Base-by-base conservation (phyloP, 2,329 filamentous ascomycete species). In the Pyrenochaeta sp. region DNA sequence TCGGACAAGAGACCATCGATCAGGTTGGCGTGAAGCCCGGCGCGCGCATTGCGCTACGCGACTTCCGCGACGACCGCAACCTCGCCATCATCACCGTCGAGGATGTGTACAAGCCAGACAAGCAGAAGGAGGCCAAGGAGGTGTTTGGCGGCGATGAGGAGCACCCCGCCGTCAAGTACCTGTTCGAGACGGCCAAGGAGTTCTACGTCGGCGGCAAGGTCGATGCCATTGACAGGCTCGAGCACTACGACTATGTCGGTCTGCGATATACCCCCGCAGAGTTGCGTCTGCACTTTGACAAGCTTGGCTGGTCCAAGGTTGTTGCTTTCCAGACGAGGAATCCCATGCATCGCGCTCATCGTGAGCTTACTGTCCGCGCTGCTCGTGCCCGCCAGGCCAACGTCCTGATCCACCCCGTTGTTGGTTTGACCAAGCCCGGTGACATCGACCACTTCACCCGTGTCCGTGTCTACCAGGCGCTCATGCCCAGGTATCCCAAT, bases 361-460 rank as follows among this genome's bases (percentile, higher is more conserved):
- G 94, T 77, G 94, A 99, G 80, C 80, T 99, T 74, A 99, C 94
- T 47, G 94, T 99, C 68, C 91, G 94, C 67, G 94, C 94, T 60
- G 94, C 94, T 58, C 93, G 94, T 65, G 89, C 89, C 44, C 90
- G 95, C 75, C 92, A 96, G 75, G 94, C 94, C 73, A 99, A 99
- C 73, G 94, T 99, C 60, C 88, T 99, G 67, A 99, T 99, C 74
- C 94, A 99, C 80, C 94, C 94, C 50, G 94, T 99, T 55, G 94
- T 99, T 56, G 94, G 94, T 71, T 84, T 99, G 67, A 99, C 94
- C 72, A 99, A 99, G 83, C 94, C 94, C 46, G 94, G 94, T 73
- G 94, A 99, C 75, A 99, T 99, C 71, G 94, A 99, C 77, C 94
- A 99, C 83, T 99, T 99, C 81, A 99, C 94, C 65, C 90, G 94